These are phyloP conservation scores for Modicella reniformis DNA, from an alignment of 371 early-diverging fungal species.

Conservation along the genomic window DNA sequence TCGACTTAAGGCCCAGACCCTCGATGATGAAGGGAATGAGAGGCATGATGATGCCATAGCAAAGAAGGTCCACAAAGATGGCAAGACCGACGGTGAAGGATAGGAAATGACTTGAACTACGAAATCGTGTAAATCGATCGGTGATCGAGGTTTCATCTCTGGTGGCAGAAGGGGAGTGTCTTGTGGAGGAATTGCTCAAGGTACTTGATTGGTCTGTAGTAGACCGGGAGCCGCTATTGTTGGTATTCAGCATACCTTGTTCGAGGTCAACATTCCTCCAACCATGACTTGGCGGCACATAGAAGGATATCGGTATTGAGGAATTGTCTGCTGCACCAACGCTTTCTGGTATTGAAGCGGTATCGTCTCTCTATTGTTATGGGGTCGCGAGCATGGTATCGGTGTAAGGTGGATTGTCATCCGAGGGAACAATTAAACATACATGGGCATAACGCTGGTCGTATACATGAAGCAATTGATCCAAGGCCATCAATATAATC, in stretches of 20 bases:
- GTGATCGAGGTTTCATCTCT: not conserved
- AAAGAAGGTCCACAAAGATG: constrained; percentile 44
- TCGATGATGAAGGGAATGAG: constrained; percentile 43
- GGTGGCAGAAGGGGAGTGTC: not conserved
- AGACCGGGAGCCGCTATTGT: not conserved
- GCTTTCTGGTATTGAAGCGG: not conserved
- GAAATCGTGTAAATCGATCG: constrained; percentile 14
- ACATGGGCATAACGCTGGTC: too few species aligned
- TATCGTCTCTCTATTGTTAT: not conserved
- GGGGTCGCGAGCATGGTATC: too few species aligned
- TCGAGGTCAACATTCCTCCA: constrained; percentile 7
- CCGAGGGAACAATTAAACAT: too few species aligned
- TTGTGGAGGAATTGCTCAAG: not conserved
- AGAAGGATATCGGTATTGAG: not conserved
- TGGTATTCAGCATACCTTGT: constrained; percentile 1
- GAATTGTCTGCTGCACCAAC: not conserved
- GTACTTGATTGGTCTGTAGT: not conserved
- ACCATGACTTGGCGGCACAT: not conserved
- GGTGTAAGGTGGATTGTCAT: too few species aligned
- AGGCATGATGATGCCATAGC: constrained; percentile 52
- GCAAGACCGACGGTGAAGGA: constrained; percentile 41
- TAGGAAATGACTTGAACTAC: constrained; percentile 31
- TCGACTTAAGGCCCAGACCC: constrained; percentile 27
- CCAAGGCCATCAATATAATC: too few species aligned
- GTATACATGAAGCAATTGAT: too few species aligned